Conservation (phyloP, 371 early-diverging fungal genomes). For the Syncephalastrum contaminatum region DNA sequence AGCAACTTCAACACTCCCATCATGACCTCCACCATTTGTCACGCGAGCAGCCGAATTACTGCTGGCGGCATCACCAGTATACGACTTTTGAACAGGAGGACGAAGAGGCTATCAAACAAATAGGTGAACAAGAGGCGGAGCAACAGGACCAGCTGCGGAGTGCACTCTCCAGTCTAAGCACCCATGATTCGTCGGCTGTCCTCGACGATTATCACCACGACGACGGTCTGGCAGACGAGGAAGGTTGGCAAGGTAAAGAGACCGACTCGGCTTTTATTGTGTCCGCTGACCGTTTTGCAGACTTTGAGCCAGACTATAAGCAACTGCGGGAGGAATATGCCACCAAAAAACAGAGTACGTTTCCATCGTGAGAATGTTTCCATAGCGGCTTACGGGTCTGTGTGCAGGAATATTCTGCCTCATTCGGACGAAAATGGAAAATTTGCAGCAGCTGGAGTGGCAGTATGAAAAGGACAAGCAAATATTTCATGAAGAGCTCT, state of each 20-base stretch:
- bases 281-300: conserved; percentile 6
- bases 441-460: conserved; percentile 25
- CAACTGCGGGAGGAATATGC: conserved; percentile 31
- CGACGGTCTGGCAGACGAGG: neutral
- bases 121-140: conserved; percentile 10
- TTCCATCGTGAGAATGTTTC: neutral
- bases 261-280: neutral
- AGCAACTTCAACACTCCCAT: neutral
- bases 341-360: conserved; percentile 20
- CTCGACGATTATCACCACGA: neutral
- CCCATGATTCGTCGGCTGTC: neutral
- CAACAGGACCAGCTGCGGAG: neutral
- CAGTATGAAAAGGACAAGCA: conserved; percentile 23
- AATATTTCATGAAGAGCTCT: conserved; percentile 21
- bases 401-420: too few relatives aligned
- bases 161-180: conserved; percentile 10
- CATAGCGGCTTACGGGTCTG: neutral
- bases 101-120: too few relatives aligned
- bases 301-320: conserved; percentile 31
- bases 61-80: neutral
- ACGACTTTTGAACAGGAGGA: too few relatives aligned
- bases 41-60: conserved; percentile 1
- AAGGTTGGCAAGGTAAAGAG: neutral
- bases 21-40: conserved; percentile 2
- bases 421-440: conserved; percentile 15